Base-by-base conservation (phyloP, 352 stramenopile genomes). In the Globisporangium viniferum region DNA sequence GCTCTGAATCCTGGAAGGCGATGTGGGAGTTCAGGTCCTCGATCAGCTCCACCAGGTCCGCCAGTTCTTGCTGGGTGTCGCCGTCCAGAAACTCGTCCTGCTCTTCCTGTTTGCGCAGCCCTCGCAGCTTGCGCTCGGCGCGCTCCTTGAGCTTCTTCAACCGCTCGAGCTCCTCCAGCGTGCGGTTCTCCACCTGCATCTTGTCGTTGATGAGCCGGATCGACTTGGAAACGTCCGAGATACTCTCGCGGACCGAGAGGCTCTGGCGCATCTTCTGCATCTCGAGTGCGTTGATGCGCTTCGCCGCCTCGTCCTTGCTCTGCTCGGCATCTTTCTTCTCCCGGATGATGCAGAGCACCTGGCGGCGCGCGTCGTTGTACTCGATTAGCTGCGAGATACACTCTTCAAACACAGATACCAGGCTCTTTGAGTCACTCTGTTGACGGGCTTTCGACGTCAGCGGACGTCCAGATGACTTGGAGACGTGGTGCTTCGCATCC, bases 191-290 rank as follows among this genome's bases (percentile, higher is more conserved):
- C 3, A 71, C 72, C 49, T 86, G 74, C 72, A 93, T 88, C 31
- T 89, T 86, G 20, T 89, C 78, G 54, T 90, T 83, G 51, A 95
- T 76, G 0, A 67, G 54, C 5, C 74, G 73, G 3, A 95, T 71
- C 29, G 88, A 90, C 60, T 79, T 75, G 2, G 86, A 81, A 3
- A 93, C 65, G 20, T 94, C 86, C 2, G 76, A 88, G 53, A 95
- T 95, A 72, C 85, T 93, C 60, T 91, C 79, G 12, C 82, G 81
- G 18, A 95, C 68, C 0, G 79, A 83, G 33, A 95, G 62, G 27
- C 83, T 93, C 60, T 92, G 83, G 0, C 88, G 79, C 69, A 95
- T 73, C 63, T 90, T 91, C 39, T 93, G 79, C 86, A 95, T 92
- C 68, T 95, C 86, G n/a, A 95, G 66, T 3, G 82, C 81, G 41